These are phyloP conservation scores for Cicer arietinum DNA, from an alignment of 306 rosid species.

Conservation along the genomic window DNA sequence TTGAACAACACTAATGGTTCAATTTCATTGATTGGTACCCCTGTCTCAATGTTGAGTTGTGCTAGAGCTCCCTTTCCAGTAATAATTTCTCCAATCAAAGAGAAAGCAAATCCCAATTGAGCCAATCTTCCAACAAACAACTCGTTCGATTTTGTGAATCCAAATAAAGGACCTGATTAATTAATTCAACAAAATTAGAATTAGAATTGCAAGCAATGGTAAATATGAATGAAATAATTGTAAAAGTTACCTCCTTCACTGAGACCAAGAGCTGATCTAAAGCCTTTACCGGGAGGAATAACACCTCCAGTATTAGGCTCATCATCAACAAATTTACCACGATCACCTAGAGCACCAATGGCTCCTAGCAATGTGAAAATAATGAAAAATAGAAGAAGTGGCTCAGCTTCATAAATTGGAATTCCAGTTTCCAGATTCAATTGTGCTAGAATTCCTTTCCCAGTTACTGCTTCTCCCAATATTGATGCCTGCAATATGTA, in stretches of 20 bases:
- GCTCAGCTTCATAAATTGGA: conserved; percentile 96
- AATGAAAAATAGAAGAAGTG: conserved; percentile 94
- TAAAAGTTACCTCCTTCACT: conserved; percentile 69
- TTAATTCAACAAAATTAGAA: no score
- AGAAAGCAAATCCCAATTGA: conserved; percentile 90
- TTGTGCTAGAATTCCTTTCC: conserved; percentile 92
- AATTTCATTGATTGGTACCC: conserved; percentile 88
- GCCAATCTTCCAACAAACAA: conserved; percentile 98
- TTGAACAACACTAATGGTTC: conserved; percentile 89
- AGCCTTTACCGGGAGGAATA: conserved; percentile 75
- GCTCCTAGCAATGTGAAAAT: conserved; percentile 96
- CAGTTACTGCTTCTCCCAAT: conserved; percentile 88
- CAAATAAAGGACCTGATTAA: conserved; percentile 81
- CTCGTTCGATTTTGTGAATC: conserved; percentile 94
- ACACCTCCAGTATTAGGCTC: conserved; percentile 77
- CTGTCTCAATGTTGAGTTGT: conserved; percentile 92
- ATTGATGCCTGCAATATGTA: conserved; percentile 74
- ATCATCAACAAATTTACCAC: conserved; percentile 88
- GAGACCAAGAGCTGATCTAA: conserved; percentile 81
- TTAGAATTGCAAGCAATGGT: background rate
- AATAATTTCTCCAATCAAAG: conserved; percentile 89
- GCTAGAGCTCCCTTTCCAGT: conserved; percentile 98
- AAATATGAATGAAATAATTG: background rate
- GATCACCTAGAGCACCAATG: conserved; percentile 96
- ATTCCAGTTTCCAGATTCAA: conserved; percentile 90